A percentile compares a stretch with the other conserved stretches of the same genome.
Conservation (phyloP, 2,329 filamentous ascomycete genomes). For the Penicillium sp. region DNA sequence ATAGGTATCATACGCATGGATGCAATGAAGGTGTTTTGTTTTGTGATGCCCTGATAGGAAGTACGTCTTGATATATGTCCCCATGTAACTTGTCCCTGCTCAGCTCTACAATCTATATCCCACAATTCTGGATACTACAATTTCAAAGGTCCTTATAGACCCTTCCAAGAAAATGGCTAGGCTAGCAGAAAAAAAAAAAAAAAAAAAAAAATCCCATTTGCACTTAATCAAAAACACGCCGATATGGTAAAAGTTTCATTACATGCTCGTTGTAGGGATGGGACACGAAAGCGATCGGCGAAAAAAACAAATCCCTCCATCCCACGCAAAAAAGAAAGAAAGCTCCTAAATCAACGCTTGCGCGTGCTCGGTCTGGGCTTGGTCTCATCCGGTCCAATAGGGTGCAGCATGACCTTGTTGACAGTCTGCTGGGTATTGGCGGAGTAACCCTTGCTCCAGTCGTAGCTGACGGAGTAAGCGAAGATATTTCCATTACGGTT, state of each 20-base stretch:
- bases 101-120: not conserved
- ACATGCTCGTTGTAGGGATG: conserved; percentile 26
- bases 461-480: conserved; percentile 88
- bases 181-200: no score
- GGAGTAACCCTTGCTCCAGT: conserved; percentile 96
- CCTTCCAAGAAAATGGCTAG: not conserved
- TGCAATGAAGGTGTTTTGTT: conserved; percentile 5
- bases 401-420: conserved; percentile 82
- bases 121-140: not conserved
- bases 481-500: conserved; percentile 81
- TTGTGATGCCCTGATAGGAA: not conserved
- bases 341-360: conserved; percentile 37
- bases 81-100: not conserved
- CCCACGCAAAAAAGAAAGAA: conserved; percentile 2
- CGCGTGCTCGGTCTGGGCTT: conserved; percentile 52
- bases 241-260: conserved; percentile 24
- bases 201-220: conserved; percentile 18
- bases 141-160: not conserved
- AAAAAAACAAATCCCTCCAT: not conserved
- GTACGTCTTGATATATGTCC: not conserved
- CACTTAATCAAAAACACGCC: conserved; percentile 23
- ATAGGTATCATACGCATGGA: conserved; percentile 4
- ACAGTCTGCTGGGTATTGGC: conserved; percentile 69
- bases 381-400: conserved; percentile 64
- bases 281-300: conserved; percentile 9